phyloP scores from a whole-genome alignment of 2,329 filamentous ascomycete genomes.

The Ambrosiella cleistominuta region DNA sequence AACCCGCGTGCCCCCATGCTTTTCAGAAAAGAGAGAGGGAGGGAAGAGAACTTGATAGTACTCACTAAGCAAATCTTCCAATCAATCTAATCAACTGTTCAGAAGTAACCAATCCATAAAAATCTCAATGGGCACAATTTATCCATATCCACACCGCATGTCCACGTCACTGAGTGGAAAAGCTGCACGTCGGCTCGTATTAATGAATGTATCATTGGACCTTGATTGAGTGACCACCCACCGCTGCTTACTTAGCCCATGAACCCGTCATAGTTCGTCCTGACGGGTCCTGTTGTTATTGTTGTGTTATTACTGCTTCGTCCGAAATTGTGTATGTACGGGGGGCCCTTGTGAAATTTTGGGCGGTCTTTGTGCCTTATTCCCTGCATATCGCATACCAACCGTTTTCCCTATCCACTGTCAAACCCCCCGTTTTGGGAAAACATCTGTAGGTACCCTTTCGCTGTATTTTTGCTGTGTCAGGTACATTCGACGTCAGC shows the following conservation, averaged over 20 bases:
- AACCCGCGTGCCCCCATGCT: neutral
- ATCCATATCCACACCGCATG: too few species aligned
- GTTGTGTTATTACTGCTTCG: too few species aligned
- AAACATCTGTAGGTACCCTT: neutral
- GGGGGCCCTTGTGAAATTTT: too few species aligned
- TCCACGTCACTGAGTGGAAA: neutral
- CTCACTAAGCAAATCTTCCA: too few species aligned
- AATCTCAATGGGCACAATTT: too few species aligned
- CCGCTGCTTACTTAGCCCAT: neutral
- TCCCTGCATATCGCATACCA: neutral
- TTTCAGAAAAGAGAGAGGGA: neutral
- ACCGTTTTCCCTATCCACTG: neutral
- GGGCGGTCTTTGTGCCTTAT: neutral
- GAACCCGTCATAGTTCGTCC: too few species aligned
- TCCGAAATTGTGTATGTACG: too few species aligned
- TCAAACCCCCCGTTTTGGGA: neutral
- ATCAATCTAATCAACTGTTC: too few species aligned
- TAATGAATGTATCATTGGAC: neutral
- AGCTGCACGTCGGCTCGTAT: neutral
- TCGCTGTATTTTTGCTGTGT: neutral
- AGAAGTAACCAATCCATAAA: too few species aligned
- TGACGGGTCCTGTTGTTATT: too few species aligned
- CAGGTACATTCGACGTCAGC: neutral
- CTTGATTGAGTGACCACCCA: neutral
- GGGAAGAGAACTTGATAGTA: too few species aligned